Base-by-base conservation (phyloP, 176 grass and related monocot genomes). In the Zoysia pacifica region DNA sequence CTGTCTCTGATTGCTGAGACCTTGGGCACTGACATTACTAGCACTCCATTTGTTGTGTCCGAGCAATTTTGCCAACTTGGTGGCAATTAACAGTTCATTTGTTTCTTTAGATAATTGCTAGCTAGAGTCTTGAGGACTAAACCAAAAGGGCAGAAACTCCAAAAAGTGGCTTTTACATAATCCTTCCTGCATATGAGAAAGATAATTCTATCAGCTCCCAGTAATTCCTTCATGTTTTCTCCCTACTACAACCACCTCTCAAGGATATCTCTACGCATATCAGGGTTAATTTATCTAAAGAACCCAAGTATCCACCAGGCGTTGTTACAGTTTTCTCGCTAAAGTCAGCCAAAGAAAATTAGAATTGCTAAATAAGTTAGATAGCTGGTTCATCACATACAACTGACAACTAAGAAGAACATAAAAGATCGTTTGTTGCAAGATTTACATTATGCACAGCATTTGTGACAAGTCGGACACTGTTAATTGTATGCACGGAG, bases 161-260 rank as follows among this genome's bases (percentile, higher is more conserved):
- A 83, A 87, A 83, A 87, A 50, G 71, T 87, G 66, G 70, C 89
- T 77, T 83, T 83, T 84, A 91, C 52, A 79, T 81, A 84, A 81
- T 91, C 74, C 61, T 82, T 81, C 87, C 88, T 90, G 88, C 88
- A 90, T 86, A 66, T 86, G 88, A 90, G 83, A 90, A 90, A 90
- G 83, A 82, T 90, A 90, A 82, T 70, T 86, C 84, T 90, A 90
- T 90, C 88, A 90, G 88, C 83, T 89, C 79, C 38, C 83, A 86
- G 81, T 83, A 90, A 86, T 90, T 86, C 83, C 46, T 79, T 78
- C 43, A 55, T 45, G 46, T 19, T 60, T 82, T 73, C 20, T 78
- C 46, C 40, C 74, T 78, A 86, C 11, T 28, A 73, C 15, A 82
- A 82, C 73, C 70, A 67, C 69, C 53, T 68, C 62, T 15, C 39